Percentiles rank a stretch among this genome's conserved stretches.
phyloP scores from a whole-genome alignment of 805 yeast genomes.

The Candida palmyrensis region DNA sequence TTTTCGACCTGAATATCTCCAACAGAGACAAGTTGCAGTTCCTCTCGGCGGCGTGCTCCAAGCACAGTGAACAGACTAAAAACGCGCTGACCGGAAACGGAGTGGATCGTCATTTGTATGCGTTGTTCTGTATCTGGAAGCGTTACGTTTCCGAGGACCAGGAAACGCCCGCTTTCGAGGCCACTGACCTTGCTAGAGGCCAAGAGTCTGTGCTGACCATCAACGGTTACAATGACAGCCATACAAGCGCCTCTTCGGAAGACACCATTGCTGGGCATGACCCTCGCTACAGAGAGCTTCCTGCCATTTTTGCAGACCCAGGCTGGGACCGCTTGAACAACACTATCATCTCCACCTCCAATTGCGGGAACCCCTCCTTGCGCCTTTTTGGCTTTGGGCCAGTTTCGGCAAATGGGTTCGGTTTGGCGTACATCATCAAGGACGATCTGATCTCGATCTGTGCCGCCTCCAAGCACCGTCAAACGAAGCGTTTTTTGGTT shows the following conservation, averaged over 20 bases:
- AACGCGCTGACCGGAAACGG: slow-evolving; percentile 74
- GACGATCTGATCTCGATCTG: slow-evolving; percentile 49
- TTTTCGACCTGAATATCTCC: slow-evolving; percentile 62
- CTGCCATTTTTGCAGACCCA: slow-evolving; percentile 73
- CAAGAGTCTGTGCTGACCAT: slow-evolving; percentile 19
- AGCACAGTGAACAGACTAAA: slow-evolving; percentile 64
- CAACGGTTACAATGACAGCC: slow-evolving; percentile 11
- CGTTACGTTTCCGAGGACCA: slow-evolving; percentile 38
- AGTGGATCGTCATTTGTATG: slow-evolving; percentile 89
- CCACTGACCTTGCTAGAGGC: slow-evolving; percentile 12
- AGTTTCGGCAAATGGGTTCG: slow-evolving; percentile 53
- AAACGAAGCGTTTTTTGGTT: slow-evolving; percentile 49
- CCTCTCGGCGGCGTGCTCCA: slow-evolving; percentile 63
- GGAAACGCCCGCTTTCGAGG: slow-evolving; percentile 10
- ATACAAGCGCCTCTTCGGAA: slow-evolving; percentile 21
- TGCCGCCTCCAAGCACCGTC: slow-evolving; percentile 57
- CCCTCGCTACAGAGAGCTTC: slow-evolving; percentile 37
- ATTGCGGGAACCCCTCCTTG: slow-evolving; percentile 58
- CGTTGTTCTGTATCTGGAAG: slow-evolving; percentile 84
- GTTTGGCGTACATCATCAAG: slow-evolving; percentile 51
- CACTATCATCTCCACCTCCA: slow-evolving; percentile 64
- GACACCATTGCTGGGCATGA: slow-evolving; percentile 20
- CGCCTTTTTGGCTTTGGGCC: slow-evolving; percentile 59
- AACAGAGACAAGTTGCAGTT: slow-evolving; percentile 54
- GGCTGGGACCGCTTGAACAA: slow-evolving; percentile 87